Evolutionary conservation across 192 early-diverging fungal genomes (phyloP).

Genomic region (Phlyctochytrium bullatum): DNA sequence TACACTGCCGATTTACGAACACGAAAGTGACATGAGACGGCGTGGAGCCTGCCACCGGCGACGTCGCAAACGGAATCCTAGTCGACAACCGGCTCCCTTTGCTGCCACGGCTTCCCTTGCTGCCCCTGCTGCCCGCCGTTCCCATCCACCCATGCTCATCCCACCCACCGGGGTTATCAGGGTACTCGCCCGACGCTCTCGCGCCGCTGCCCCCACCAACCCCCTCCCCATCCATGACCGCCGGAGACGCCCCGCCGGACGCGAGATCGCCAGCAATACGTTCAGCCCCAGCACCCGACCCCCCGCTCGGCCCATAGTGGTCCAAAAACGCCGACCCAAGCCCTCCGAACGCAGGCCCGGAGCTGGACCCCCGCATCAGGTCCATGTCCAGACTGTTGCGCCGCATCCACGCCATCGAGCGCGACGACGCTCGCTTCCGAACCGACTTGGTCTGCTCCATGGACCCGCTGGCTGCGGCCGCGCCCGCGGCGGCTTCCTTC

Average conservation of each 20-base stretch:
- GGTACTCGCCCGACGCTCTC: too few species aligned
- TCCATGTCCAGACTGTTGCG: conserved; percentile 4
- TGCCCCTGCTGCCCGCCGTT: background rate
- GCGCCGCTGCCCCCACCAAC: background rate
- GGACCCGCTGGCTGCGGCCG: background rate
- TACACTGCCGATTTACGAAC: conserved; percentile 1
- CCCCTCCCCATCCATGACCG: too few species aligned
- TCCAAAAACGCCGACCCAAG: too few species aligned
- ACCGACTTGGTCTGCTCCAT: background rate
- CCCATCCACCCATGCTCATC: background rate
- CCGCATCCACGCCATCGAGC: background rate
- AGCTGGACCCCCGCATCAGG: too few species aligned
- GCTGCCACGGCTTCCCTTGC: background rate
- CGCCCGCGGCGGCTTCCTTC: background rate
- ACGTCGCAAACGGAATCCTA: conserved; percentile 7
- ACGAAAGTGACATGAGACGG: conserved; percentile 4
- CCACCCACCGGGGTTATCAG: too few species aligned
- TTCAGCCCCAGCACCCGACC: background rate
- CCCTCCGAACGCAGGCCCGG: background rate
- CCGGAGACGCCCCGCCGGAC: too few species aligned
- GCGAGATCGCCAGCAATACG: too few species aligned
- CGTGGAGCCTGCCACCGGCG: background rate
- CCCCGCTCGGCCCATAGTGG: too few species aligned
- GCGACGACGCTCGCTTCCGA: background rate
- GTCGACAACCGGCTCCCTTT: background rate